Evolutionary conservation across 2,329 filamentous ascomycete genomes (phyloP), one percentile per base, ranked within the genome.

Genomic region (Fusarium palustre): DNA sequence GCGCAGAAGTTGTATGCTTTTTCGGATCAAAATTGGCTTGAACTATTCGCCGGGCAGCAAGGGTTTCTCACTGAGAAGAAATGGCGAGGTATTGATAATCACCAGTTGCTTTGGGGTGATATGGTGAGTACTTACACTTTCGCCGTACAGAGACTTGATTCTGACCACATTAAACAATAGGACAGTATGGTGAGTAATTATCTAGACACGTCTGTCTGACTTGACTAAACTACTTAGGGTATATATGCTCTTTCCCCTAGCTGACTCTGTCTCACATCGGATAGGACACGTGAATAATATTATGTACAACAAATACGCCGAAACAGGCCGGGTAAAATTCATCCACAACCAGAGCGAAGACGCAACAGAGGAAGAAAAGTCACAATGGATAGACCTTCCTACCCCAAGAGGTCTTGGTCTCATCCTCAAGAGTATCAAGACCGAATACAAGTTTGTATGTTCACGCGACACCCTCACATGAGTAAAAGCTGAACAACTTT

Each of bases 301-400:
- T 2, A 70, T 65, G 45, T 70, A 70, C n/a, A 70, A 70, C 47
- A 47, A 52, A 20, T 70, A 70, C 22, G 55, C 68, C 20, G 68
- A 70, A 33, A 70, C 68, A 1, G 64, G 55, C 0, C 25, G 68
- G 2, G 68, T 68, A 0, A 55, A 63, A 5, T 70, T 60, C 8
- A 50, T 70, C 7, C 30, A 42, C 4, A 60, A 70, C 4, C 68
- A 70, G 3, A 47, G 52, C 4, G 38, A 49, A 16, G 64, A 62
- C 6, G 64, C 68, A 0, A 52, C 39, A 5, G 18, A 33, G 1
- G 31, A 70, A 22, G 20, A 70, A 10, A 49, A 28, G 25, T 28
- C 20, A 3, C 55, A 70, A 16, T 70, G 68, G 68, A 28, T 68
- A 2, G 68, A 70, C 0, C 36, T 70, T 0, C 33, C 46, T 0